These are phyloP conservation scores for Cryptomeria japonica DNA, from an alignment of 75 land plant genomes.

Conservation along the genomic window DNA sequence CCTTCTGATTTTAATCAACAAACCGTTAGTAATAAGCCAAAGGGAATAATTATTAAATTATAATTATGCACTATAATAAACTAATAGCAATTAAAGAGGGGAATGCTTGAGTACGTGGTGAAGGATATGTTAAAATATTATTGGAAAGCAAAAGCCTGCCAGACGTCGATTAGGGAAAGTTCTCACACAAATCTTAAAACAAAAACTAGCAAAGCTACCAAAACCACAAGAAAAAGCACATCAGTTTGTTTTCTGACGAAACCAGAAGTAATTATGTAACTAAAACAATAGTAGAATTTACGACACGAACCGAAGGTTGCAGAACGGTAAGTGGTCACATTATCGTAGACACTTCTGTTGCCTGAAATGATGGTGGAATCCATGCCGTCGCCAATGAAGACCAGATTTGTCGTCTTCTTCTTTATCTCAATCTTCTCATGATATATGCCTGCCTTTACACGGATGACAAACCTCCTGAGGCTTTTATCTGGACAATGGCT, in stretches of 20 bases:
- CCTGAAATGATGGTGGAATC: constrained; percentile 45
- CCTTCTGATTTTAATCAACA: too few relatives aligned
- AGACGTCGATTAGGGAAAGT: too few relatives aligned
- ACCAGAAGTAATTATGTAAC: not conserved
- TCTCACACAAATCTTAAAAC: too few relatives aligned
- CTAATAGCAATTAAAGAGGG: too few relatives aligned
- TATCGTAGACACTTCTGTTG: constrained; percentile 25
- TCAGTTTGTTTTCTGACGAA: not conserved
- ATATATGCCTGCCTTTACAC: constrained; percentile 58
- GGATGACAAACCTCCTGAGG: constrained; percentile 32
- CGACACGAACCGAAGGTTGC: constrained; percentile 43
- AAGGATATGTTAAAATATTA: too few relatives aligned
- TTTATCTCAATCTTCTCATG: constrained; percentile 31
- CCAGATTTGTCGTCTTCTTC: constrained; percentile 17
- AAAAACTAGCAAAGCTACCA: not conserved
- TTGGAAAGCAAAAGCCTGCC: too few relatives aligned
- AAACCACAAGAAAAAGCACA: not conserved
- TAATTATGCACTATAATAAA: too few relatives aligned
- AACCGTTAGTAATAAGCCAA: too few relatives aligned
- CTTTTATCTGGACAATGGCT: constrained; percentile 36
- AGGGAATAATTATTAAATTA: too few relatives aligned
- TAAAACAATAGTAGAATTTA: not conserved
- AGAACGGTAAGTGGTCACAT: constrained; percentile 29
- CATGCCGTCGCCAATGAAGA: constrained; percentile 55
- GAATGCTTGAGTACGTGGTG: too few relatives aligned